Evolutionary conservation across 1,139 yeast species (phyloP), one percentile per base, ranked within the genome.

Genomic region (Scheffersomyces illinoinensis): DNA sequence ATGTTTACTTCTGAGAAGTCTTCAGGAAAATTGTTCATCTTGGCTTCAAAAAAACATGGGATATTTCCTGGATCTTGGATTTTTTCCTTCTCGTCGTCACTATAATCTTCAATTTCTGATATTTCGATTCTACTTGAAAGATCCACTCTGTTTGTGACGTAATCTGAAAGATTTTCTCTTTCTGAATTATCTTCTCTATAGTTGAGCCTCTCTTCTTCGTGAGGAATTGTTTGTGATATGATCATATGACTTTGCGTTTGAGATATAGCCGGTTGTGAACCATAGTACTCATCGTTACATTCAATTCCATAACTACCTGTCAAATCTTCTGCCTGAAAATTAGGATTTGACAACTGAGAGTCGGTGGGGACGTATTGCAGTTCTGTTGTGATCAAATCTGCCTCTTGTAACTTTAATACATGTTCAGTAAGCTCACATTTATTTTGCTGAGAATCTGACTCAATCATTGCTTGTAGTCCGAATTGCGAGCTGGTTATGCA

Each of bases 291-390:
- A 48, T 20, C n/a, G 8, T 48, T 24, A n/a, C 26, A 20, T 5
- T 17, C 26, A 14, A 21, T 19, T 20, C 24, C 51, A 48, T 48
- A 24, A 20, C 51, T 48, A 18, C 39, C 43, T 19, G 56, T 47
- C 49, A 62, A 54, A 47, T 63, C 66, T 49, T 62, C 61, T 6
- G 56, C 58, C 33, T 61, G 64, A 47, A 63, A 63, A 39, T 63
- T 63, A 47, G 55, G 58, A 46, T 55, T 62, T 33, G 58, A 53
- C 33, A 58, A n/a, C 43, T 43, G 53, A 10, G 23, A 18, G n/a
- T n/a, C 53, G 17, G 43, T 14, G 17, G 43, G 43, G 3, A 33
- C 43, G 12, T 33, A 33, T 33, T 33, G 43, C 43, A 33, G 43
- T 33, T 33, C 43, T 4, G 43, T 33, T 33, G 43, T 33, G 43